Base-by-base conservation (phyloP, 371 early-diverging fungal genomes). In the Globomyces sp. region DNA sequence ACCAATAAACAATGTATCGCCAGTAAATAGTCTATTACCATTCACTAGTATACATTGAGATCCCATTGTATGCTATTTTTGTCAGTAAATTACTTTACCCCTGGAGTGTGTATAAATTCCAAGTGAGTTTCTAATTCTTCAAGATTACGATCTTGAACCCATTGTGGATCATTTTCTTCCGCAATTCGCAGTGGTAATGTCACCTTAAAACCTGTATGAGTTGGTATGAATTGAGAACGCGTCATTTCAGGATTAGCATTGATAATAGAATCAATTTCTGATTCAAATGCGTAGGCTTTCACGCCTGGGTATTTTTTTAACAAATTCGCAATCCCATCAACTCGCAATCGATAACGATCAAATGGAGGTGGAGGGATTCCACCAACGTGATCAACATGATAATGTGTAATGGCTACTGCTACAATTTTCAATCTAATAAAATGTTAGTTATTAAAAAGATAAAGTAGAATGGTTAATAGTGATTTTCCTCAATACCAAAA, bases 1-100 rank as follows among this genome's bases (percentile, higher is more conserved):
- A 2, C 89, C 86, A 36, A 88, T 86, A 52, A 95, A 87, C 43
- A 95, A 73, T 2, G 93, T 92, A 71, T 95, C 95, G 0, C 93
- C 93, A n/a, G 89, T 85, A 45, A 95, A 75, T 57, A 95, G 76
- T n/a, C 92, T 79, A 53, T 76, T 74, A 24, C 77, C 79, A 72
- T 91, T 91, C 13, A 94, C 80, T 52, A 93, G 60, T 11, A 95
- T 63, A 43, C 90, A 88, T 74, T 92, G 92, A 43, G 89, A 89
- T 2, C 95, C 95, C 1, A 89, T 87, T 39, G 94, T 91, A 74
- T 95, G 95, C 5, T 24, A 24, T 24, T 24, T 24, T 24, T 24
- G 24, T 24, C 24, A 24, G 24, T 24, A 24, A 24, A 24, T 24
- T 24, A 24, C 24, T 24, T 24, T 24, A 24, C 24, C 24, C 95